Percentiles rank a stretch among this genome's conserved stretches.
phyloP scores from a whole-genome alignment of 1,139 yeast species.

The Waltiozyma solani region DNA sequence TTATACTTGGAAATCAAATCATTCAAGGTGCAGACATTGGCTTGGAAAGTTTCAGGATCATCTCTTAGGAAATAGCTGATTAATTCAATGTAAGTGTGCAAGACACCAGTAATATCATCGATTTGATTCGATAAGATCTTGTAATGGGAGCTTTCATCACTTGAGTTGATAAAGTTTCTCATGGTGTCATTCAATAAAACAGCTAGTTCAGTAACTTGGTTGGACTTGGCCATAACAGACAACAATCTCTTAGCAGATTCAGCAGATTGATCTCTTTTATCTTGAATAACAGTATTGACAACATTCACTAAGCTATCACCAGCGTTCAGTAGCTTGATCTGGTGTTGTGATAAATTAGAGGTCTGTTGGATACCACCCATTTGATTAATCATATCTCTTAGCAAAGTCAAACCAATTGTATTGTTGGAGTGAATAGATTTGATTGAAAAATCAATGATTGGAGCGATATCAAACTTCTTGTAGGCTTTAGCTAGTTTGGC shows the following conservation, averaged over 20 bases:
- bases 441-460: constrained; percentile 49
- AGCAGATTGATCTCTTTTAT: constrained; percentile 36
- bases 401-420: constrained; percentile 50
- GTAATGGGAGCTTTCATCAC: constrained; percentile 40
- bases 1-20: constrained; percentile 38
- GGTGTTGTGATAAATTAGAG: constrained; percentile 53
- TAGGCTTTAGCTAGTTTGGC: constrained; percentile 52
- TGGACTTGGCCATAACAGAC: constrained; percentile 33
- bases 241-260: constrained; percentile 47
- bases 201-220: constrained; percentile 52
- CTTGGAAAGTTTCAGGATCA: constrained; percentile 25
- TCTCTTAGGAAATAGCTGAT: constrained; percentile 39
- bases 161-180: constrained; percentile 31
- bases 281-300: constrained; percentile 59
- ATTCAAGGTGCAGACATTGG: constrained; percentile 33
- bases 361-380: constrained; percentile 80
- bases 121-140: constrained; percentile 62
- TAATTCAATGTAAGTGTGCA: constrained; percentile 55
- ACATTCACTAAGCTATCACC: constrained; percentile 47
- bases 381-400: constrained; percentile 57
- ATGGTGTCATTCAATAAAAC: constrained; percentile 49
- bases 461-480: constrained; percentile 41
- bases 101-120: constrained; percentile 61
- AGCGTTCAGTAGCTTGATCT: constrained; percentile 58
- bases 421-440: constrained; percentile 59